phyloP scores from a whole-genome alignment of 768 basidiomycete genomes.

The Pisolithus microcarpus region DNA sequence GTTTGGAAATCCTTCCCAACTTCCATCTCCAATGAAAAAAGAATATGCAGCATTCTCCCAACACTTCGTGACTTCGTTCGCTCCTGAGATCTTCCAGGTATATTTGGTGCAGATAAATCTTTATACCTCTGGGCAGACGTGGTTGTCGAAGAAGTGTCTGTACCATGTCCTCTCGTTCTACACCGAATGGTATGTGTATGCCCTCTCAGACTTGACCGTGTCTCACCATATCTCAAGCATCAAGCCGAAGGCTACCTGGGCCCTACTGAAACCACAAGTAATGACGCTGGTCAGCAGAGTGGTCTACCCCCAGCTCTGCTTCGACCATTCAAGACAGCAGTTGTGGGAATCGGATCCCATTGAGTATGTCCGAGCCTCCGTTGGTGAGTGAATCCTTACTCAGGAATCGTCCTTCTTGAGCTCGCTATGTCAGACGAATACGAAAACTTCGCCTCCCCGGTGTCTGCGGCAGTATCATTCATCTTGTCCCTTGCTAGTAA shows the following conservation, averaged over 20 bases:
- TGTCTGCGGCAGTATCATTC: conserved; percentile 74
- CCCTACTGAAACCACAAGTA: conserved; percentile 78
- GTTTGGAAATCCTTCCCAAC: conserved; percentile 83
- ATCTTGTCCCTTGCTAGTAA: conserved; percentile 70
- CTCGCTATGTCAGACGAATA: conserved; percentile 57
- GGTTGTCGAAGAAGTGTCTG: conserved; percentile 79
- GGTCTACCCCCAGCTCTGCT: conserved; percentile 81
- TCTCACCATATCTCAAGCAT: conserved; percentile 44
- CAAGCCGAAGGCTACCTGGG: conserved; percentile 91
- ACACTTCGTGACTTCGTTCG: conserved; percentile 71
- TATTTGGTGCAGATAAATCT: conserved; percentile 64
- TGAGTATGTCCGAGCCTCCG: conserved; percentile 69
- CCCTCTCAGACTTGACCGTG: neutral
- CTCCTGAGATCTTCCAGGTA: conserved; percentile 79
- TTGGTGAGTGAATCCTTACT: conserved; percentile 43
- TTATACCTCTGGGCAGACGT: conserved; percentile 64
- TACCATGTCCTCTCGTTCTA: conserved; percentile 82
- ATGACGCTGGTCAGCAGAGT: conserved; percentile 71
- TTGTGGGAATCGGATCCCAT: conserved; percentile 79
- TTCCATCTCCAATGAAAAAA: conserved; percentile 62
- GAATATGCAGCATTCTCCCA: conserved; percentile 68
- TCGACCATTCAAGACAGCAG: conserved; percentile 57
- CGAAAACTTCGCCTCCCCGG: conserved; percentile 69
- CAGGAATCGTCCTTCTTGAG: neutral
- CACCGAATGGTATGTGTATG: conserved; percentile 65